Base-by-base conservation (phyloP, 2,329 filamentous ascomycete genomes). In the Fusarium burgessii region DNA sequence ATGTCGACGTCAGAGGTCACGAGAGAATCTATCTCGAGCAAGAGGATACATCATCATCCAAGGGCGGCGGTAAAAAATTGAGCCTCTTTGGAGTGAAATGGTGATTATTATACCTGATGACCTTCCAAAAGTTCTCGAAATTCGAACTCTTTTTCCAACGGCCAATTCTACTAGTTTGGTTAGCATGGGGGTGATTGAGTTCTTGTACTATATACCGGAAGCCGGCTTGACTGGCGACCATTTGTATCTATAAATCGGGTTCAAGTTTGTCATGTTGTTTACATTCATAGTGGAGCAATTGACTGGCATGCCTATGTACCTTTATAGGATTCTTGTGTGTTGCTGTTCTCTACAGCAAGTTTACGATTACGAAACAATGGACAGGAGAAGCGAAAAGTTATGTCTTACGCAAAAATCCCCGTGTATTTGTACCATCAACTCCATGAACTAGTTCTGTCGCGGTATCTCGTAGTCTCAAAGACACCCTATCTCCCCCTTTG, bases 1-100 rank as follows among this genome's bases (percentile, higher is more conserved):
- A 90, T 56, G 79, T 98, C 49, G 94, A 97, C 79, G 88, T 97
- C 29, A 91, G 88, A 74, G 94, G 93, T 1, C 87, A 91, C 52
- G 84, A 86, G 58, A 84, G 90, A 63, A 86, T 92, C 56, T 92
- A 90, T 71, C 83, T 93, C 18, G 90, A 92, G 77, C 89, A 90
- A 58, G 84, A 86, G 38, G 87, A 89, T 40, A 80, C 82, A 2
- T 76, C 80, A 17, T 50, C 75, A 13, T 72, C 79, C n/a, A 74
- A 73, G 14, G 76, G 72, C 7, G 81, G 80, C 10, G 81, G 80
- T 9, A 85, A 84, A 64, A 83, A 82, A 58, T 80, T 86, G 42
- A 90, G 84, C 70, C 80, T 92, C 47, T 90, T 92, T 73, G 90
- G 90, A 9, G 85, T 91, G 33, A 89, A 85, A 65, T 91, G 89